phyloP scores from a whole-genome alignment of 495 filamentous ascomycete species.

The Annulohypoxylon bovei region DNA sequence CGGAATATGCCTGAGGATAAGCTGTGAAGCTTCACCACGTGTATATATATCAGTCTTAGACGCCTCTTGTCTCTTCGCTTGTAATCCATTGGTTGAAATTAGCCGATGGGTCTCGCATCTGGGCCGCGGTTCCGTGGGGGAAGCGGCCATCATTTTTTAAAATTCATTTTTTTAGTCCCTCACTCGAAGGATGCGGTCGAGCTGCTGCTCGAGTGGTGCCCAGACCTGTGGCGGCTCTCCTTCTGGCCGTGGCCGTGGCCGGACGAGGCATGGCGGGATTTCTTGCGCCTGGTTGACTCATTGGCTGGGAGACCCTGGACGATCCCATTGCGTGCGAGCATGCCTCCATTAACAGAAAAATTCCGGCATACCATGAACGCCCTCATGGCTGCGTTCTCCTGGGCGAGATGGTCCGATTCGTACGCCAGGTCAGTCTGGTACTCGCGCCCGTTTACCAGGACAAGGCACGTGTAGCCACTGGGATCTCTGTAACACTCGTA shows the following conservation, averaged over 20 bases:
- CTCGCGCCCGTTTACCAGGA: constrained; percentile 95
- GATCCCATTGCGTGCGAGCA: constrained; percentile 82
- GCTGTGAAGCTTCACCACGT: constrained; percentile 63
- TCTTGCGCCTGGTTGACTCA: constrained; percentile 60
- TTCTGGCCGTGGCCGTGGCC: constrained; percentile 50
- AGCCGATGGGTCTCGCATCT: constrained; percentile 31
- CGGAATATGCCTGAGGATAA: constrained; percentile 49
- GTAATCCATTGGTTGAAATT: constrained; percentile 43
- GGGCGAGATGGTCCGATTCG: constrained; percentile 81
- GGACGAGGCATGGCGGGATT: constrained; percentile 57
- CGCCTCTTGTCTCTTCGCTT: constrained; percentile 38
- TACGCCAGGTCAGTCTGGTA: constrained; percentile 92
- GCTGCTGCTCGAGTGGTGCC: constrained; percentile 65
- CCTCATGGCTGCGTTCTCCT: constrained; percentile 94
- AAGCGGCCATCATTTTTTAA: constrained; percentile 1
- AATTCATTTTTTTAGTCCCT: constrained; percentile 32
- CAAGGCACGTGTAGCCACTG: constrained; percentile 86
- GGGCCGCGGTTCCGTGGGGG: constrained; percentile 26
- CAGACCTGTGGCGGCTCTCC: constrained; percentile 56
- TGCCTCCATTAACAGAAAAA: constrained; percentile 97
- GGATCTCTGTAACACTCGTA: constrained; percentile 82
- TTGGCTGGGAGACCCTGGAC: constrained; percentile 85
- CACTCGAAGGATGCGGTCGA: constrained; percentile 65
- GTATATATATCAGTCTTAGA: constrained; percentile 55
- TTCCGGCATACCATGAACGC: constrained; percentile 98